Evolutionary conservation across 768 basidiomycete species (phyloP).

Genomic region (Hemileccinum rubropunctum): DNA sequence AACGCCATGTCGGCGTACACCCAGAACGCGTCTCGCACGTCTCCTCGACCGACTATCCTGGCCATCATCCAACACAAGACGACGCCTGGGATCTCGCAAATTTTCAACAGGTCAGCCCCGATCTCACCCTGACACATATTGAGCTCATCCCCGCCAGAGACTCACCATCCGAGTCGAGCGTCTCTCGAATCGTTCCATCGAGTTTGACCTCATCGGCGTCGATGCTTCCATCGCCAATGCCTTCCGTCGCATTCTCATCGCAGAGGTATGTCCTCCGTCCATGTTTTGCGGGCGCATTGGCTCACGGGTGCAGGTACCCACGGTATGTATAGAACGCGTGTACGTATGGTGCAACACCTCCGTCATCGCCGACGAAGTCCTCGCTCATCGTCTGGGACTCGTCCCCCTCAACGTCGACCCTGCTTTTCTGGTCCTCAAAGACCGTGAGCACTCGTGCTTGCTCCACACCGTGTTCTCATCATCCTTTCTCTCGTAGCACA

Average conservation of each 20-base stretch:
- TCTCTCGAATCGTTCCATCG: constrained; percentile 79
- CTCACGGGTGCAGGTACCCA: constrained; percentile 65
- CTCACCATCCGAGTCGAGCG: constrained; percentile 72
- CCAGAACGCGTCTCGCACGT: constrained; percentile 76
- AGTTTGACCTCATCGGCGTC: constrained; percentile 94
- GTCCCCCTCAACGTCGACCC: constrained; percentile 90
- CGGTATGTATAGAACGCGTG: constrained; percentile 85
- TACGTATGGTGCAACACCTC: constrained; percentile 95
- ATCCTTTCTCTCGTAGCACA: constrained; percentile 24
- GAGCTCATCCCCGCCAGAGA: constrained; percentile 45
- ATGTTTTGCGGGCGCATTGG: neutral
- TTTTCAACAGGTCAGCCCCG: constrained; percentile 64
- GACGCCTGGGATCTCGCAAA: constrained; percentile 75
- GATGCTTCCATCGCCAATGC: constrained; percentile 97
- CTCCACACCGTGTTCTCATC: neutral
- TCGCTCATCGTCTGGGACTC: constrained; percentile 89
- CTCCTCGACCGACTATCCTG: constrained; percentile 88
- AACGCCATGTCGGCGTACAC: constrained; percentile 62
- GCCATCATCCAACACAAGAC: constrained; percentile 82
- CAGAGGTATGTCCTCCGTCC: constrained; percentile 62
- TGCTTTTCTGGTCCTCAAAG: constrained; percentile 56
- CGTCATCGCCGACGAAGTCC: constrained; percentile 90
- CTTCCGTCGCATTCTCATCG: constrained; percentile 85
- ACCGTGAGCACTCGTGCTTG: constrained; percentile 27
- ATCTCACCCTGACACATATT: neutral